Evolutionary conservation across 2,329 filamentous ascomycete genomes (phyloP).

Genomic region (Polytolypa hystricis): DNA sequence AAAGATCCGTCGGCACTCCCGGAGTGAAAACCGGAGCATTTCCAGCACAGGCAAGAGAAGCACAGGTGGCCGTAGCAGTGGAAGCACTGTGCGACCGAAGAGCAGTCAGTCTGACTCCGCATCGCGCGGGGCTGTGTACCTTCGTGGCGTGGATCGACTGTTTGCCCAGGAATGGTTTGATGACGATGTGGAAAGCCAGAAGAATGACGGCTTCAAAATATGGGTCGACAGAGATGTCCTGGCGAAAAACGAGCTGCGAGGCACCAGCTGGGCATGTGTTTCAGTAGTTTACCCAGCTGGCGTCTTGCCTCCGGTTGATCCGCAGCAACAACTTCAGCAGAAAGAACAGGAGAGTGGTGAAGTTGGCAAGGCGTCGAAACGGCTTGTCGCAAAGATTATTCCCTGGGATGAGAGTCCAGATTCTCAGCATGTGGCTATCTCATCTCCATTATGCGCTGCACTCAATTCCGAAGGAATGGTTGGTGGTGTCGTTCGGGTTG

Average conservation of each 20-base stretch:
- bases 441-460: conserved; percentile 61
- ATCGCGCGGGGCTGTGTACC: conserved; percentile 47
- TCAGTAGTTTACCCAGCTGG: conserved; percentile 76
- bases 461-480: conserved; percentile 63
- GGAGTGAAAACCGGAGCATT: conserved; percentile 69
- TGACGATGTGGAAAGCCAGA: conserved; percentile 45
- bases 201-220: conserved; percentile 53
- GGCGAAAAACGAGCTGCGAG: conserved; percentile 59
- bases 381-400: conserved; percentile 63
- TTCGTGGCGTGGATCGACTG: conserved; percentile 65
- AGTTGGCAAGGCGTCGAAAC: conserved; percentile 48
- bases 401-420: conserved; percentile 83
- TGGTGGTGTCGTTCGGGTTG: conserved; percentile 76
- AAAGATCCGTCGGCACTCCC: conserved; percentile 50
- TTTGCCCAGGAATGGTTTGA: conserved; percentile 69
- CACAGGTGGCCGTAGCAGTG: conserved; percentile 54
- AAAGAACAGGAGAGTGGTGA: conserved; percentile 50
- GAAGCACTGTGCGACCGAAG: conserved; percentile 56
- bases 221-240: conserved; percentile 79
- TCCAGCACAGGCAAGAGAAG: conserved; percentile 69
- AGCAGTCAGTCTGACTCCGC: conserved; percentile 53
- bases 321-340: conserved; percentile 56
- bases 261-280: conserved; percentile 67
- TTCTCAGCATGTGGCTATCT: conserved; percentile 67
- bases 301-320: conserved; percentile 58